These are phyloP conservation scores for Pyrenopolyporus hunteri DNA, from an alignment of 495 filamentous ascomycete genomes.

Conservation along the genomic window DNA sequence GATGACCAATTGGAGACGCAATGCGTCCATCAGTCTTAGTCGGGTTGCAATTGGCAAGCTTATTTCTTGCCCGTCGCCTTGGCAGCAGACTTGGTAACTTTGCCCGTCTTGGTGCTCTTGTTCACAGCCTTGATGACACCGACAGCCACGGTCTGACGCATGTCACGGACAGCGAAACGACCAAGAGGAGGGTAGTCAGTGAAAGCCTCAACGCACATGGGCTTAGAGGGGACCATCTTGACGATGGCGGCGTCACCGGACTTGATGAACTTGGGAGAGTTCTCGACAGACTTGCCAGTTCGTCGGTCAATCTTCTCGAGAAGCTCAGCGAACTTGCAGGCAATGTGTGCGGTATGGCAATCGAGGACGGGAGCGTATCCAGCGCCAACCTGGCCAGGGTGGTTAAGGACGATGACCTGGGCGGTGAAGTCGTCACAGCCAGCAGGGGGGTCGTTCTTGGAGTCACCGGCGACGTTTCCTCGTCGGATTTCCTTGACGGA, in stretches of 20 bases:
- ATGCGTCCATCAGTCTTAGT: background rate
- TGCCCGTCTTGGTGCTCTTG: conserved; percentile 53
- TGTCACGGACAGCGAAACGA: conserved; percentile 97
- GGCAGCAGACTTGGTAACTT: conserved; percentile 73
- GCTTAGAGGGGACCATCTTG: conserved; percentile 99
- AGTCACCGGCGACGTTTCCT: conserved; percentile 99
- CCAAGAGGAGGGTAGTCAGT: conserved; percentile 98
- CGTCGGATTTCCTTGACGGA: conserved; percentile 99
- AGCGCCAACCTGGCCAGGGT: conserved; percentile 98
- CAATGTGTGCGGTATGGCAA: conserved; percentile 99
- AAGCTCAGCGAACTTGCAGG: conserved; percentile 99
- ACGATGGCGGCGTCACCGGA: conserved; percentile 99
- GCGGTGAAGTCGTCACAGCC: conserved; percentile 94
- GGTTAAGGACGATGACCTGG: conserved; percentile 99
- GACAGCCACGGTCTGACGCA: conserved; percentile 93
- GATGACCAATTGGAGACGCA: conserved; percentile 8
- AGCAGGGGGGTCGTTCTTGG: conserved; percentile 97
- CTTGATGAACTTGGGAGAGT: conserved; percentile 98
- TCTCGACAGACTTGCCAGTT: conserved; percentile 97
- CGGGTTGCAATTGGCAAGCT: conserved; percentile 33
- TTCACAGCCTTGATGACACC: conserved; percentile 83
- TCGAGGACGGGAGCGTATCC: conserved; percentile 98
- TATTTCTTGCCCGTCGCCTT: conserved; percentile 69
- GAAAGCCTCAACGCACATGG: conserved; percentile 99
- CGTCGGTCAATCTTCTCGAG: conserved; percentile 99